Conservation (phyloP, 23 red algal genomes). For the Gracilaria caudata region DNA sequence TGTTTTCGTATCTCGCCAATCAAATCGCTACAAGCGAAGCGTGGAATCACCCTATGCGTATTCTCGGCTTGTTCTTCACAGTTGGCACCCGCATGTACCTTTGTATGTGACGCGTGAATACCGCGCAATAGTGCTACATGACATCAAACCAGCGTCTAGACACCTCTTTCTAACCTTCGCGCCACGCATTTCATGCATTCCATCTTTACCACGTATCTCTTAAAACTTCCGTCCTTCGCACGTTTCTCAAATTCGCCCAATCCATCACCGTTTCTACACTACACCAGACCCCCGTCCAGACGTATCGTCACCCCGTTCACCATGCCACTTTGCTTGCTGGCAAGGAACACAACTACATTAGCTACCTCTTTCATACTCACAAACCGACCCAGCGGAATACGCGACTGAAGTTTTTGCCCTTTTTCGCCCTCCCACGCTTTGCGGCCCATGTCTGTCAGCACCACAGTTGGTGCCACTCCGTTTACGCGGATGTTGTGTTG, state of each 20-base stretch:
- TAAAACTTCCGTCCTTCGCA: neutral
- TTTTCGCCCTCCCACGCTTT: constrained; percentile 63
- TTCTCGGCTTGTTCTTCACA: no score
- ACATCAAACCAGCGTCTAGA: no score
- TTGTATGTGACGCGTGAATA: neutral
- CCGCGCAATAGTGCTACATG: no score
- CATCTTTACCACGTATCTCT: neutral
- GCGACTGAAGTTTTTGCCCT: constrained; percentile 61
- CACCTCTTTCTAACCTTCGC: no score
- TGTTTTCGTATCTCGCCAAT: neutral
- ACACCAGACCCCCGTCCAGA: constrained; percentile 64
- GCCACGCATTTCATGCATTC: neutral
- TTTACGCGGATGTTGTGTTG: constrained; percentile 75
- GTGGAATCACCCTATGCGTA: no score
- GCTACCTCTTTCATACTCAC: constrained; percentile 64
- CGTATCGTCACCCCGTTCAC: constrained; percentile 72
- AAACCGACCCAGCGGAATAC: constrained; percentile 86
- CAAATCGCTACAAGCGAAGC: neutral
- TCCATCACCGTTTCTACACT: neutral
- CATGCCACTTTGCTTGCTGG: constrained; percentile 42
- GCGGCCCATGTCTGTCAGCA: constrained; percentile 90
- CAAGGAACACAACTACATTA: constrained; percentile 72
- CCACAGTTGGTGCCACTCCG: constrained; percentile 83
- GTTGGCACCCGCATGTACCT: no score
- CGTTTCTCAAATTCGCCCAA: neutral